Base-by-base conservation (phyloP, 345 rosid species). In the Populus nigra region DNA sequence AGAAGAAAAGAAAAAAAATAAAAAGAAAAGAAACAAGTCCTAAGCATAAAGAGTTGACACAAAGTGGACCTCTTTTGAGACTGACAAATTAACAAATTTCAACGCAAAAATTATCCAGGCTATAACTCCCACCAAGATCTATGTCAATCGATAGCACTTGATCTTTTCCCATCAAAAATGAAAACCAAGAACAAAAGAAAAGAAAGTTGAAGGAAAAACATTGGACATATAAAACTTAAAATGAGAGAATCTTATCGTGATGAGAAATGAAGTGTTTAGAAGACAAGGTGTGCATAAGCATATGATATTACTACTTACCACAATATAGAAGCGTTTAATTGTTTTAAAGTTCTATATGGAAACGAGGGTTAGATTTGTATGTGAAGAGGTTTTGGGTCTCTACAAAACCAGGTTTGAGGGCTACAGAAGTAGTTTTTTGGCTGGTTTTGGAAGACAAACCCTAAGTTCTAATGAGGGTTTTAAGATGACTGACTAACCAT, bases 111-210 rank as follows among this genome's bases (percentile, higher is more conserved):
- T 33, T 33, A 33, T 33, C 36, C 35, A 4, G 36, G 9, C 66
- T 69, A 67, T 74, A 83, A 83, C 82, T 84, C 79, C 69, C 43
- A 77, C 82, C 16, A 55, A 67, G 75, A 79, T 78, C 69, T 62
- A 76, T 72, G 59, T 45, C 66, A 74, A 63, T 27, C 71, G 1
- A 18, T 16, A 18, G 9, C 69, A 1, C n/a, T 18, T 29, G 39
- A 31, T 9, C 38, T 35, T 65, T 31, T 12, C 5, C 36, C 69
- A 31, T 12, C 39, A 27, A 10, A 65, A 15, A 23, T 50, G 7
- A 50, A 57, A 73, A 25, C 4, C 23, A 43, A 33, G 36, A 22
- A 61, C 68, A 73, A 65, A 65, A 61, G 35, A 65, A 36, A 27
- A 66, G 49, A 25, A 73, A 55, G 57, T 41, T 4, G 0, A 4